phyloP scores from a whole-genome alignment of 2,329 filamentous ascomycete species.

The Diaporthe citriasiana region DNA sequence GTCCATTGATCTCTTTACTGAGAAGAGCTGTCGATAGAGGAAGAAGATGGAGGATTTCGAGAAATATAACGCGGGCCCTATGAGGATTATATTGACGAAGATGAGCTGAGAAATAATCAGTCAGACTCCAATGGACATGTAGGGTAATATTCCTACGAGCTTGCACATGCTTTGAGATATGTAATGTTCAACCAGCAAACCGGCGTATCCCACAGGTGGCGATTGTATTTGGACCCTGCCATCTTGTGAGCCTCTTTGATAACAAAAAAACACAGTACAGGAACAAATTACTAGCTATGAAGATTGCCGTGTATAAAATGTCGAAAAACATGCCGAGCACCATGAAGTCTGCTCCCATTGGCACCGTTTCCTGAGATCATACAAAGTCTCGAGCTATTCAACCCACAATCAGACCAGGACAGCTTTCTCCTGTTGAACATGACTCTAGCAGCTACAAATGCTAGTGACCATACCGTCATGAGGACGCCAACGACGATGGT shows the following conservation, averaged over 20 bases:
- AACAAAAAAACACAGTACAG: too few species aligned
- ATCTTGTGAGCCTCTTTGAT: background rate
- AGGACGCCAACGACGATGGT: background rate
- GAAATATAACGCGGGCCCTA: background rate
- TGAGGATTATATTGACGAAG: background rate
- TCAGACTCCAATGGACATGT: background rate
- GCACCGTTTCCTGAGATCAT: background rate
- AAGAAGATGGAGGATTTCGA: conserved; percentile 14
- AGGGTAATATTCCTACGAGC: background rate
- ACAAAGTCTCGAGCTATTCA: background rate
- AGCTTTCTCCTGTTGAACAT: background rate
- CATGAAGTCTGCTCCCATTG: background rate
- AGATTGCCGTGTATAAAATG: background rate
- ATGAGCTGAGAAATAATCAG: background rate
- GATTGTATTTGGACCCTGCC: background rate
- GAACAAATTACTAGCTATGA: background rate
- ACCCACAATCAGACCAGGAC: conserved; percentile 8
- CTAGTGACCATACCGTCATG: background rate
- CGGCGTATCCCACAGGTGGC: conserved; percentile 12
- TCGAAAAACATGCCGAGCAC: background rate
- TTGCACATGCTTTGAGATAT: background rate
- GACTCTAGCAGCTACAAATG: background rate
- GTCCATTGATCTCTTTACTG: background rate
- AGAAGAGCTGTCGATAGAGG: conserved; percentile 5
- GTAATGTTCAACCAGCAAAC: background rate